phyloP scores from a whole-genome alignment of 306 rosid genomes.

The Inga laurina region DNA sequence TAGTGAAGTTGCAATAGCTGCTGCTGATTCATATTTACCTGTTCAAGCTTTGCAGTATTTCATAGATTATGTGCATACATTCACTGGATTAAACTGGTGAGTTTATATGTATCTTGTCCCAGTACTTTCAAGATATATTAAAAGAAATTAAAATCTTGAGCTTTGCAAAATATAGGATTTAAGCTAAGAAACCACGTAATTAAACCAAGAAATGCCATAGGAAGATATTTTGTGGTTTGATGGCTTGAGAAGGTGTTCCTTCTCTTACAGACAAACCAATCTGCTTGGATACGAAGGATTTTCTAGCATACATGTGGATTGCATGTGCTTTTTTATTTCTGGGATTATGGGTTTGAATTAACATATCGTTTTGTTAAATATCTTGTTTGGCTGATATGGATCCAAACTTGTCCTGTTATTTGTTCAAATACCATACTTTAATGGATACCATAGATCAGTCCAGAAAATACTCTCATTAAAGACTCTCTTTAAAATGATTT shows the following conservation, averaged over 20 bases:
- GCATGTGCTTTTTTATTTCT: conserved; percentile 2
- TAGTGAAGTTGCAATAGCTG: conserved; percentile 82
- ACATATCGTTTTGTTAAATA: background rate
- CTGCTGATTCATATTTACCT: conserved; percentile 83
- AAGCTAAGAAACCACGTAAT: background rate
- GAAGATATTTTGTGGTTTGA: background rate
- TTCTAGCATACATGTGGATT: conserved; percentile 5
- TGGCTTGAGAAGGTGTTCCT: background rate
- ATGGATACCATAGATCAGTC: background rate
- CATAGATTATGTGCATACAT: conserved; percentile 71
- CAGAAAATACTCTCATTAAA: background rate
- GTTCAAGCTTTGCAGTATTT: conserved; percentile 72
- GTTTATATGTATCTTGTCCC: conserved; percentile 9
- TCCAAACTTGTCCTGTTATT: background rate
- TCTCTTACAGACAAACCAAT: background rate
- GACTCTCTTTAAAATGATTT: background rate
- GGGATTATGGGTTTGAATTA: background rate
- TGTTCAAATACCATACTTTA: background rate
- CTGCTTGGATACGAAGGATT: background rate
- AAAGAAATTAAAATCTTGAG: background rate
- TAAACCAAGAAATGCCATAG: conserved; percentile 4
- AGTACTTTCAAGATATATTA: background rate
- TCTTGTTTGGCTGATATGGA: background rate
- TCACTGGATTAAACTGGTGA: conserved; percentile 82
- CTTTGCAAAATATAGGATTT: too few species aligned